These are phyloP conservation scores for Sporothrix pseudoabietina DNA, from an alignment of 2,329 filamentous ascomycete species.

Conservation along the genomic window DNA sequence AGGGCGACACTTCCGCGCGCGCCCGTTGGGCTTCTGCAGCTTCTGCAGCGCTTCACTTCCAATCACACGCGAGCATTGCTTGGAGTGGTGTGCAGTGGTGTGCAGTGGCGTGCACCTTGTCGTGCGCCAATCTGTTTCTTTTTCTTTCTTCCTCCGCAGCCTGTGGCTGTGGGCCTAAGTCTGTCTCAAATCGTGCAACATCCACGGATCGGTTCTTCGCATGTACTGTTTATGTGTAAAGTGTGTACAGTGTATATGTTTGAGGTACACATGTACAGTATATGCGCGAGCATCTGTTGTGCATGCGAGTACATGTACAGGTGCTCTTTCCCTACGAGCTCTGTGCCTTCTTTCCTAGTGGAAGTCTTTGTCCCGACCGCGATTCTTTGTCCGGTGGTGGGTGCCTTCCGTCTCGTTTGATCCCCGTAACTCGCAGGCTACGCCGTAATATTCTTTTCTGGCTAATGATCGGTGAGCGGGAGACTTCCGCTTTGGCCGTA, in stretches of 20 bases:
- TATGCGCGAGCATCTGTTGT: not conserved
- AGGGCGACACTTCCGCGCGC: constrained; percentile 27
- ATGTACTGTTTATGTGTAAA: too few relatives aligned
- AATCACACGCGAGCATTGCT: constrained; percentile 28
- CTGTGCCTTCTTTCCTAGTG: not conserved
- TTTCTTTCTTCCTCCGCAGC: not conserved
- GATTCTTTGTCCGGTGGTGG: not conserved
- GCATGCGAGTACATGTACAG: not conserved
- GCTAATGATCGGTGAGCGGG: constrained; percentile 21
- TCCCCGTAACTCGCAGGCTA: not conserved
- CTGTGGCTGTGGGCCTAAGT: not conserved
- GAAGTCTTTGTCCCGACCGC: not conserved
- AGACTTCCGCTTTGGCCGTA: constrained; percentile 22
- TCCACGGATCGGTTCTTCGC: not conserved
- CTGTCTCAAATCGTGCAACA: constrained; percentile 20
- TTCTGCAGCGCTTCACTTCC: constrained; percentile 31
- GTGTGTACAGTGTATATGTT: too few relatives aligned
- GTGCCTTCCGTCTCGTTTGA: not conserved
- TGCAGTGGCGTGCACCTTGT: not conserved
- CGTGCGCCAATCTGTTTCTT: not conserved
- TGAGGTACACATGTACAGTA: not conserved
- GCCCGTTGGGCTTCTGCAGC: constrained; percentile 21
- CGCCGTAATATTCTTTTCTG: constrained; percentile 19
- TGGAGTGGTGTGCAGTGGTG: not conserved
- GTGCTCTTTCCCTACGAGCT: not conserved